Evolutionary conservation across 2,329 filamentous ascomycete genomes (phyloP).

Genomic region (Pseudogymnoascus verrucosus): DNA sequence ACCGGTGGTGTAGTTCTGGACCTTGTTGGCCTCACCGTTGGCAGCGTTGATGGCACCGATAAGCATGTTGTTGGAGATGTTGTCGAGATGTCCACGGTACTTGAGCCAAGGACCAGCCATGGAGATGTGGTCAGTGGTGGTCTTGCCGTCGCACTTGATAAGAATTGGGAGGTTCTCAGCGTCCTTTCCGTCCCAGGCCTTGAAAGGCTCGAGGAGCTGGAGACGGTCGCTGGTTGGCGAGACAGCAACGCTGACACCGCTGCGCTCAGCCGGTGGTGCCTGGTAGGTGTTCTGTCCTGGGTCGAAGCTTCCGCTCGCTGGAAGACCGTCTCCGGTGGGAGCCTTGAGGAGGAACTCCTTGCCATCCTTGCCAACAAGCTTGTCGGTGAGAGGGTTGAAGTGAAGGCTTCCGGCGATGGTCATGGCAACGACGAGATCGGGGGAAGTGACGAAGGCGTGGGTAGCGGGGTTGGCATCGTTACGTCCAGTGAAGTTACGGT

Average conservation of each 20-base stretch:
- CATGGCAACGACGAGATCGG: constrained; percentile 81
- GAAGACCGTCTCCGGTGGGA: constrained; percentile 76
- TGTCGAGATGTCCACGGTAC: constrained; percentile 97
- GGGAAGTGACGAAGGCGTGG: constrained; percentile 87
- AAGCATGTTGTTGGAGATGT: constrained; percentile 99
- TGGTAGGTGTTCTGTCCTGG: constrained; percentile 91
- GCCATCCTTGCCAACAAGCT: constrained; percentile 87
- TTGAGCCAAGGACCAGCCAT: constrained; percentile 97
- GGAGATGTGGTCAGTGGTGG: constrained; percentile 93
- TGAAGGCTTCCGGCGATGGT: constrained; percentile 74
- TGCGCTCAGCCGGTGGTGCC: constrained; percentile 76
- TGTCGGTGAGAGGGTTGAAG: constrained; percentile 94
- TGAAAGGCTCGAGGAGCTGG: constrained; percentile 81
- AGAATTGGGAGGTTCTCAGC: constrained; percentile 76
- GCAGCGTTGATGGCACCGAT: constrained; percentile 94
- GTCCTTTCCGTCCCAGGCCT: constrained; percentile 88
- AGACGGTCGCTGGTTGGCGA: constrained; percentile 88
- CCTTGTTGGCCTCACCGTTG: constrained; percentile 95
- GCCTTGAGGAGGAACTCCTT: constrained; percentile 86
- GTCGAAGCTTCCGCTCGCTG: constrained; percentile 68
- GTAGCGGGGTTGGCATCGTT: constrained; percentile 95
- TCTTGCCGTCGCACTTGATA: constrained; percentile 96
- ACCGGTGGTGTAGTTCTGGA: constrained; percentile 81
- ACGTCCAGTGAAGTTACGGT: constrained; percentile 98
- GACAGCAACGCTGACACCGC: constrained; percentile 67